These are phyloP conservation scores for Gremmenia infestans DNA, from an alignment of 2,329 filamentous ascomycete species.

Conservation along the genomic window DNA sequence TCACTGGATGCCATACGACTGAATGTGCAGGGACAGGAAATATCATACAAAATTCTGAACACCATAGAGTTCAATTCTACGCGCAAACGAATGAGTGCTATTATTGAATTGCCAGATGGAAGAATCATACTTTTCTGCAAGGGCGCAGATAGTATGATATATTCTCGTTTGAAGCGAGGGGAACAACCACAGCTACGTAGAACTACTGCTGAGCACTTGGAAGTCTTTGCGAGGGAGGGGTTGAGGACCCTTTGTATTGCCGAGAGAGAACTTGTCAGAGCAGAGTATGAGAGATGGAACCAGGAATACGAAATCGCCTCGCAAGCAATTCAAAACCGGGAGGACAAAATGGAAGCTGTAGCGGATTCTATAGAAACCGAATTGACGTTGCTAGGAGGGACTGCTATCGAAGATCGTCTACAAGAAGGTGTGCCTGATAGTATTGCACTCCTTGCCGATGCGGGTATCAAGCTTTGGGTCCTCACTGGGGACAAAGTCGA, in stretches of 20 bases:
- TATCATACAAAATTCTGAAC: conserved; percentile 82
- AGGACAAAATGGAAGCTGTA: conserved; percentile 87
- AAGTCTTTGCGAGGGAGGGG: conserved; percentile 94
- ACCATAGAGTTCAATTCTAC: conserved; percentile 97
- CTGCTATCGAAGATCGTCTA: conserved; percentile 92
- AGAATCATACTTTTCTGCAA: conserved; percentile 93
- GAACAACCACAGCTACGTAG: conserved; percentile 80
- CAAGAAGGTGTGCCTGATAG: conserved; percentile 97
- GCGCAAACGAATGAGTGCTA: conserved; percentile 95
- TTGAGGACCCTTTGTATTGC: conserved; percentile 93
- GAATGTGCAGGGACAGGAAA: conserved; percentile 82
- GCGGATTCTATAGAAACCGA: conserved; percentile 89
- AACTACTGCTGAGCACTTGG: conserved; percentile 87
- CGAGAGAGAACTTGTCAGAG: conserved; percentile 70
- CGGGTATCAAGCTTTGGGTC: conserved; percentile 98
- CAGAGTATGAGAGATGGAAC: conserved; percentile 81
- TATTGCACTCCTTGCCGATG: conserved; percentile 82
- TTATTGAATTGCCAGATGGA: conserved; percentile 88
- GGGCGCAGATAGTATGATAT: conserved; percentile 95
- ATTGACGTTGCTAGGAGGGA: conserved; percentile 81
- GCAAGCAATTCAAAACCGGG: conserved; percentile 74
- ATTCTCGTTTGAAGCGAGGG: conserved; percentile 78
- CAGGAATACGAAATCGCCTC: conserved; percentile 83
- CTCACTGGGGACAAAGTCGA: conserved; percentile 99
- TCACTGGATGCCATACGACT: conserved; percentile 76